Evolutionary conservation across 495 filamentous ascomycete genomes (phyloP), one percentile per base, ranked within the genome.

Genomic region (Penicillium fimorum): DNA sequence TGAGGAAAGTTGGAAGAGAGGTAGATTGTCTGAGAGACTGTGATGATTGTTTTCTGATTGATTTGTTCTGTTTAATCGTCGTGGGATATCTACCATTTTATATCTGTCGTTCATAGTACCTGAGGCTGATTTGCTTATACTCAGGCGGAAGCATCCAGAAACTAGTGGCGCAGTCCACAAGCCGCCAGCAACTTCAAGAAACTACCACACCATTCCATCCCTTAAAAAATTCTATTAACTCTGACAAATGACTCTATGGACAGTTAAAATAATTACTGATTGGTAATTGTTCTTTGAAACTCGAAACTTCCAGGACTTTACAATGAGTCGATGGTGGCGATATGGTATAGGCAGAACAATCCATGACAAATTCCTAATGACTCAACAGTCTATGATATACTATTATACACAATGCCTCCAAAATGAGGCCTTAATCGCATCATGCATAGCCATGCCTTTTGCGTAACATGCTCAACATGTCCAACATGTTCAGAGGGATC

Each of bases 111-210:
- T 51, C 8, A 32, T 17, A 40, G 44, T 56, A 15, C 12, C 1
- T 53, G 27, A 9, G 6, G 25, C 40, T 38, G 17, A 24, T 18
- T 18, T 45, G 17, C 20, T 53, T 53, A 53, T 53, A 53, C 35
- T 55, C 53, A 48, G 24, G 42, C 52, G 49, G 63, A 65, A 62
- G 13, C 53, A n/a, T 57, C 62, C 33, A 57, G 62, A 65, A 62
- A 12, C 44, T 20, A 10, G 41, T 50, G 30, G 62, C 48, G 25
- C 30, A 7, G 48, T 65, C 62, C 11, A 47, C 57, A 48, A 55
- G 40, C 37, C 37, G 44, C 58, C n/a, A 50, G 17, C 10, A 46
- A n/a, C 42, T 18, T 50, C 55, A 18, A 27, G 52, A 20, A 29
- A 8, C 33, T 37, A 40, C 25, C 45, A 46, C 41, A 4, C 8